Evolutionary conservation across 495 filamentous ascomycete genomes (phyloP).

Genomic region (Cudoniella acicularis): DNA sequence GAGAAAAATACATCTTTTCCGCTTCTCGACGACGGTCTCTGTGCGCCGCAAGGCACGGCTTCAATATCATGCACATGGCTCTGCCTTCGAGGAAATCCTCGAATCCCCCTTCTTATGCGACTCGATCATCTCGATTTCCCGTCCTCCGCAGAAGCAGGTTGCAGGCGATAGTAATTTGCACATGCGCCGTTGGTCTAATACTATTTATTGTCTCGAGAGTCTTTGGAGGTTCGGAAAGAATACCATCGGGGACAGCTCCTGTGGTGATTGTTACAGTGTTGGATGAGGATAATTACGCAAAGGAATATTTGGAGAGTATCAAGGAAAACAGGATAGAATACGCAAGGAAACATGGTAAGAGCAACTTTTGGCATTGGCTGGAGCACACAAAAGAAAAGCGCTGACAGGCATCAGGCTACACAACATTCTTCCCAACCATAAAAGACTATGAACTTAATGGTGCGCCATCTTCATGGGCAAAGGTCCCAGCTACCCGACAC

Average conservation of each 20-base stretch:
- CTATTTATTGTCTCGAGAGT: conserved; percentile 55
- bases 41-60: conserved; percentile 16
- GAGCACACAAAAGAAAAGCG: background rate
- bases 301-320: conserved; percentile 64
- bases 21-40: conserved; percentile 1
- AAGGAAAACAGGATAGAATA: conserved; percentile 82
- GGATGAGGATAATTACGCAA: conserved; percentile 56
- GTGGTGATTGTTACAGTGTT: conserved; percentile 87
- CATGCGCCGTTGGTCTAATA: conserved; percentile 54
- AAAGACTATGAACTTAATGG: conserved; percentile 72
- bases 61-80: conserved; percentile 73
- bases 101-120: conserved; percentile 57
- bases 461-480: conserved; percentile 68
- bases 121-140: conserved; percentile 57
- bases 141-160: conserved; percentile 62
- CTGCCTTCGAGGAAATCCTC: conserved; percentile 79
- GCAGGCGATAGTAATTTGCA: conserved; percentile 48
- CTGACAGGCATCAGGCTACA: conserved; percentile 61
- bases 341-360: conserved; percentile 81
- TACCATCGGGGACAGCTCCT: conserved; percentile 67
- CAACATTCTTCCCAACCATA: conserved; percentile 72
- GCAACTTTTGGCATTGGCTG: background rate
- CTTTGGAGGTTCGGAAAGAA: conserved; percentile 45
- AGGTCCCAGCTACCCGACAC: conserved; percentile 83
- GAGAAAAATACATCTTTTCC: background rate